Evolutionary conservation across 805 yeast species (phyloP).

Genomic region (Pichia scutulata): DNA sequence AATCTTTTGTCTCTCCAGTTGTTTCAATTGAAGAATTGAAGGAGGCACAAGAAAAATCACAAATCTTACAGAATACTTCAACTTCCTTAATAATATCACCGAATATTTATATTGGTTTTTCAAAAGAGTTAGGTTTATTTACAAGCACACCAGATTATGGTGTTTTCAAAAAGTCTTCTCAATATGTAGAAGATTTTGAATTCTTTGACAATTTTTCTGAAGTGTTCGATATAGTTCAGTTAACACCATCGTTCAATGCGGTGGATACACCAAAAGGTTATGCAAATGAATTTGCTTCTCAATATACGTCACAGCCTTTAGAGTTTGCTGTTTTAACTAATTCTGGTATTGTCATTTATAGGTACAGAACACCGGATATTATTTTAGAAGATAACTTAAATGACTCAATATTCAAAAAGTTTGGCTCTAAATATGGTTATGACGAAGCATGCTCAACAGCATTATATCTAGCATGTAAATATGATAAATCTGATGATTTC

Average conservation of each 20-base stretch:
- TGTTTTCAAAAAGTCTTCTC: slow-evolving; percentile 61
- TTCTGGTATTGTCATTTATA: slow-evolving; percentile 67
- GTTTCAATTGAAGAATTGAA: slow-evolving; percentile 31
- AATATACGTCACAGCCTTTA: slow-evolving; percentile 59
- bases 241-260: slow-evolving; percentile 65
- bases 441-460: slow-evolving; percentile 90
- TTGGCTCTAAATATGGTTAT: slow-evolving; percentile 72
- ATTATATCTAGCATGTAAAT: slow-evolving; percentile 72
- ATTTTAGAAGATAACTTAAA: slow-evolving; percentile 59
- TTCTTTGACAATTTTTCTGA: slow-evolving; percentile 46
- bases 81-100: slow-evolving; percentile 66
- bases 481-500: slow-evolving; percentile 46
- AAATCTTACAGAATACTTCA: slow-evolving; percentile 48
- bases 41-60: slow-evolving; percentile 48
- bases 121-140: slow-evolving; percentile 44
- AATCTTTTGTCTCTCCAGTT: slow-evolving; percentile 23
- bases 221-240: slow-evolving; percentile 66
- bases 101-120: slow-evolving; percentile 73
- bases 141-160: slow-evolving; percentile 84
- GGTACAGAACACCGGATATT: slow-evolving; percentile 73
- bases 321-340: slow-evolving; percentile 78
- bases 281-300: slow-evolving; percentile 81
- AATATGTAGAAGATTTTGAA: slow-evolving; percentile 75
- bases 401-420: slow-evolving; percentile 58
- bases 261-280: slow-evolving; percentile 72